A percentile compares a stretch with the other conserved stretches of the same genome.
Conservation (phyloP, 495 filamentous ascomycete genomes). For the Penicillium egyptiacum region DNA sequence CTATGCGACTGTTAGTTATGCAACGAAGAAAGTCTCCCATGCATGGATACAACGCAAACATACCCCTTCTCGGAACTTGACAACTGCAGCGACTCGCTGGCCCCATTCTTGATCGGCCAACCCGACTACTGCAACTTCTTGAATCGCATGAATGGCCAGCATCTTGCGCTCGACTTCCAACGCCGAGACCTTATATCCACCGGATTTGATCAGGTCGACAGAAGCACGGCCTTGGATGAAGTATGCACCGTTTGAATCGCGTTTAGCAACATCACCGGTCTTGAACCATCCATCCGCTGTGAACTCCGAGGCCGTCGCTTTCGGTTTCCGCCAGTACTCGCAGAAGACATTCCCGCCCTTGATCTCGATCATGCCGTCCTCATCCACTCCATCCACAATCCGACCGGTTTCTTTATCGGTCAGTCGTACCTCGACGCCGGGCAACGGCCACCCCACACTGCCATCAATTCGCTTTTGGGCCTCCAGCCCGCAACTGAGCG, state of each 20-base stretch:
- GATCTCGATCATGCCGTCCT: conserved; percentile 50
- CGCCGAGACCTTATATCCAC: conserved; percentile 49
- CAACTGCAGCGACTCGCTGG: conserved; percentile 45
- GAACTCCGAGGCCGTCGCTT: conserved; percentile 45
- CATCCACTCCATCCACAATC: conserved; percentile 32
- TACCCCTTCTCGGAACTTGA: conserved; percentile 43
- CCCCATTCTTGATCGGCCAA: conserved; percentile 48
- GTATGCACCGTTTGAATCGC: conserved; percentile 41
- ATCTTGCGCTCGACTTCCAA: conserved; percentile 48
- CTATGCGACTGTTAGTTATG: conserved; percentile 23
- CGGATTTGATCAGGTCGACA: conserved; percentile 49
- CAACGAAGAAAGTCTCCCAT: not conserved
- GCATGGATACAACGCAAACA: conserved; percentile 15
- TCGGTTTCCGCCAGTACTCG: conserved; percentile 47
- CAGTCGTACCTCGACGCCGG: conserved; percentile 44
- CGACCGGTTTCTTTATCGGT: conserved; percentile 42
- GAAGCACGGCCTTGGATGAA: conserved; percentile 49
- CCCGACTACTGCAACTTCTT: conserved; percentile 47
- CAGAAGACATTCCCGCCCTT: conserved; percentile 46
- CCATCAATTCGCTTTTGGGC: conserved; percentile 41
- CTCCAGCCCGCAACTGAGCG: conserved; percentile 44
- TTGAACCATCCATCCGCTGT: conserved; percentile 50
- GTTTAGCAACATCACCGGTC: conserved; percentile 47
- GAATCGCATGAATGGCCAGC: conserved; percentile 36
- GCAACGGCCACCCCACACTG: conserved; percentile 49